Conservation (phyloP, 1,284 basidiomycete genomes). For the Sporisorium graminicola region DNA sequence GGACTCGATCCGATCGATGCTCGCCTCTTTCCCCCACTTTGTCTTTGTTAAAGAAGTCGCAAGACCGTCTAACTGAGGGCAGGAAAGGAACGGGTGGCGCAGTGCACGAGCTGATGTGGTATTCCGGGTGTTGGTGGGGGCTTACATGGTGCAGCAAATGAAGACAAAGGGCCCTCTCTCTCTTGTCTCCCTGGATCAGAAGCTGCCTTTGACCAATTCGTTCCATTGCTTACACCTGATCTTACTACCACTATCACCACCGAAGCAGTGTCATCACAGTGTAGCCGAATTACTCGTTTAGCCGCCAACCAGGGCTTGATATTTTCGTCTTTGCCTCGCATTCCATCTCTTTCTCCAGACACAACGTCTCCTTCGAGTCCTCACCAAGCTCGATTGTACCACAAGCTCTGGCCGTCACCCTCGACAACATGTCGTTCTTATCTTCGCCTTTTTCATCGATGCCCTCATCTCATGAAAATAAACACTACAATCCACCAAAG, state of each 20-base stretch:
- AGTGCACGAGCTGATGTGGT: neutral
- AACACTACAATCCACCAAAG: conserved; percentile 24
- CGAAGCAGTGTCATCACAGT: neutral
- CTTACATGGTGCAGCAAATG: conserved; percentile 6
- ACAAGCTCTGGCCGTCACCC: neutral
- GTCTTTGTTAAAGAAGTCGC: neutral
- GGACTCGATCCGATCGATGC: conserved; percentile 14
- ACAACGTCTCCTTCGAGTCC: neutral
- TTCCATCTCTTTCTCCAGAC: neutral
- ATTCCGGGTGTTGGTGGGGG: neutral
- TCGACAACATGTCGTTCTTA: conserved; percentile 15
- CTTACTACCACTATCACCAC: neutral
- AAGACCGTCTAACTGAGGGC: neutral
- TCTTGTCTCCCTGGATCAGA: neutral
- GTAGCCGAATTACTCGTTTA: neutral
- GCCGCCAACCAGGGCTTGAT: neutral
- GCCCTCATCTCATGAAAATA: conserved; percentile 3
- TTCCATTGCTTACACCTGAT: neutral
- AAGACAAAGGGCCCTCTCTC: conserved; percentile 21
- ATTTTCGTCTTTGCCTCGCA: neutral
- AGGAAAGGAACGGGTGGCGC: neutral
- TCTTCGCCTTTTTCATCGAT: conserved; percentile 22
- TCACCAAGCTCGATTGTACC: neutral
- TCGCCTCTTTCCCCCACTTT: conserved; percentile 10
- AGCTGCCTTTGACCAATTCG: neutral